These are phyloP conservation scores for Solanum rostratum DNA, from an alignment of 257 asterid genomes.

Conservation along the genomic window DNA sequence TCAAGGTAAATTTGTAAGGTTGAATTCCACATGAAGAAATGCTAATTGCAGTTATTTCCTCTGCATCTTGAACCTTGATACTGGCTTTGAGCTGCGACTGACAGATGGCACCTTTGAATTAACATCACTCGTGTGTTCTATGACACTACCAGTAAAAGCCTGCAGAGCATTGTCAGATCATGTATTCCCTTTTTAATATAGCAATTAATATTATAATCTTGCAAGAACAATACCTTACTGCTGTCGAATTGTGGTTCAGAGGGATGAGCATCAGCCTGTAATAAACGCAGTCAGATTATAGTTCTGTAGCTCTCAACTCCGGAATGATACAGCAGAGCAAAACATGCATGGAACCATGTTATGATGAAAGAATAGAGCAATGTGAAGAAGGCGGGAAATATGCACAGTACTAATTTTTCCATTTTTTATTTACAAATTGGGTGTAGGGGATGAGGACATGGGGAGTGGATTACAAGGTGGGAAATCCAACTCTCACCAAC, in stretches of 20 bases:
- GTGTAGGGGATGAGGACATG: too few species aligned
- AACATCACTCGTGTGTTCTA: constrained; percentile 43
- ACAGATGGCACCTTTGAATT: constrained; percentile 20
- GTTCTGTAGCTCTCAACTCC: not conserved
- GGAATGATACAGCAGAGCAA: not conserved
- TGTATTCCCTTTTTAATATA: not conserved
- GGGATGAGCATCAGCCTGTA: constrained; percentile 6
- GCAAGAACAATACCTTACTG: constrained; percentile 10
- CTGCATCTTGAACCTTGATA: constrained; percentile 81
- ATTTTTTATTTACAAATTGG: too few species aligned
- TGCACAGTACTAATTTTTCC: not conserved
- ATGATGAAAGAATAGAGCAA: not conserved
- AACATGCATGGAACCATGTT: not conserved
- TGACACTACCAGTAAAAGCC: constrained; percentile 65
- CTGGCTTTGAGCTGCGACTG: constrained; percentile 46
- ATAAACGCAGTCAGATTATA: not conserved
- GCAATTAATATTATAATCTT: not conserved
- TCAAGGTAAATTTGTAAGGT: constrained; percentile 23
- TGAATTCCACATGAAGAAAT: not conserved
- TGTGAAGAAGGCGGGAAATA: not conserved
- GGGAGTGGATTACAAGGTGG: too few species aligned
- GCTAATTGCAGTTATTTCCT: constrained; percentile 18
- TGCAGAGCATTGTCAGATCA: constrained; percentile 7
- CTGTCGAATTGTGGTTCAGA: not conserved
- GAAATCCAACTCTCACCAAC: too few species aligned